Evolutionary conservation across 495 filamentous ascomycete species (phyloP), one percentile per base, ranked within the genome.

Genomic region (Platismatia glauca): DNA sequence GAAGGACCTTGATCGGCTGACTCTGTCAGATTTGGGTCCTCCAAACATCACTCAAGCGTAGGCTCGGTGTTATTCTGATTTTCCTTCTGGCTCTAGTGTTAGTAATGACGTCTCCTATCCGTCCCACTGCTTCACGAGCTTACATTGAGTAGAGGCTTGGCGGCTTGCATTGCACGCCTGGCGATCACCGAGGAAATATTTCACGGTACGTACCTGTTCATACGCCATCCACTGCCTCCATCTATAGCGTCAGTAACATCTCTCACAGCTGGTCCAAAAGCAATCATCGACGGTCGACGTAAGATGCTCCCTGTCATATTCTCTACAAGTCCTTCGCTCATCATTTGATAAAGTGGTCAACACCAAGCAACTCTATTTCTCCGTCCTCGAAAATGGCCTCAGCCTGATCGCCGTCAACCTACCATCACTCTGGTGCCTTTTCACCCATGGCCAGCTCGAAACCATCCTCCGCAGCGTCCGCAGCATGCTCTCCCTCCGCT

Each of bases 321-420:
- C 37, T 12, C 9, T 12, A 11, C 9, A 9, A 2, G 37, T 12
- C 8, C 13, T 9, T 37, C 4, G 12, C 37, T 38, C 12, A 38
- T 15, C 4, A 6, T 15, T 38, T 6, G 4, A 38, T 2, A 5
- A n/a, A 55, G 57, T 59, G 57, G n/a, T n/a, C 18, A 59, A 59
- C n/a, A 59, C 57, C 29, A 16, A 44, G 18, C 1, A 22, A 20
- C 18, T 34, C 18, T 59, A 59, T 18, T 20, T 31, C 1, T 31
- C 57, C 12, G 13, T 33, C 3, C 57, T 59, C 22, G 57, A 59
- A 18, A 2, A 0, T 12, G 57, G 57, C 16, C 57, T 59, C 0
- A 46, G 57, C 33, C 38, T 59, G 24, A 59, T 59, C 11, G 57
- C 57, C 0, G 57, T 59, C 2, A 59, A 59, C 41, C 57, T 59